Base-by-base conservation (phyloP, 2,329 filamentous ascomycete species). In the Ophiostoma piceae region DNA sequence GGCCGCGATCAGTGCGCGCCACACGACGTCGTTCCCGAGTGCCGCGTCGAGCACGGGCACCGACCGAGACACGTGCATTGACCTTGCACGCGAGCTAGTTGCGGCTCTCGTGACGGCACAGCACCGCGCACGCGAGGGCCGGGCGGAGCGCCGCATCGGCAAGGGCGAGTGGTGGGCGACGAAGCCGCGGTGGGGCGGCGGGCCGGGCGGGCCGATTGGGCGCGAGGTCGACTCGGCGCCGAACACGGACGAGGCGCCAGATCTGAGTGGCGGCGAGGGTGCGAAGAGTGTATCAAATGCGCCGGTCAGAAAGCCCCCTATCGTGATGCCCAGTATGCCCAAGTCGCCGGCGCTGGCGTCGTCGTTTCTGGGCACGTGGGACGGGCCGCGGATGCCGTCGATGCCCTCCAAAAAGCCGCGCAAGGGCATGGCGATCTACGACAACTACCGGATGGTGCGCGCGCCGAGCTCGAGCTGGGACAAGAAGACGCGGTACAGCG, bases 31-130 rank as follows among this genome's bases (percentile, higher is more conserved):
- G 37, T 90, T 90, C 75, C 68, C 67, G 57, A 60, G 70, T 37
- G 35, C 26, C 29, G 16, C 16, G 8, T 32, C 67, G 11, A 29
- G 1, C 12, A 1, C 32, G 1, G 43, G n/a, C 16, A 29, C 64
- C 37, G 77, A 82, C 47, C 77, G 78, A 8, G 82, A 92, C 57
- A 85, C 89, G 70, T 79, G 84, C 39, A 80, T 88, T 57, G 90
- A 90, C 75, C 80, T 90, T 29, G 84, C 84, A 0, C 82, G 87
- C 43, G 88, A 90, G 76, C 76, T 89, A 0, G 79, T 88, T 37
- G 85, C 87, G 3, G 83, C 85, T 0, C 79, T 90, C 3, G 79
- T 88, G 66, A 87, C 87, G 8, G 88, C 88, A 0, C 88, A 90
- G 75, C 87, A 89, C 72, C 84, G 88, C 22, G 81, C 83, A 12